Base-by-base conservation (phyloP, 2,329 filamentous ascomycete genomes). In the Apiospora hydei region DNA sequence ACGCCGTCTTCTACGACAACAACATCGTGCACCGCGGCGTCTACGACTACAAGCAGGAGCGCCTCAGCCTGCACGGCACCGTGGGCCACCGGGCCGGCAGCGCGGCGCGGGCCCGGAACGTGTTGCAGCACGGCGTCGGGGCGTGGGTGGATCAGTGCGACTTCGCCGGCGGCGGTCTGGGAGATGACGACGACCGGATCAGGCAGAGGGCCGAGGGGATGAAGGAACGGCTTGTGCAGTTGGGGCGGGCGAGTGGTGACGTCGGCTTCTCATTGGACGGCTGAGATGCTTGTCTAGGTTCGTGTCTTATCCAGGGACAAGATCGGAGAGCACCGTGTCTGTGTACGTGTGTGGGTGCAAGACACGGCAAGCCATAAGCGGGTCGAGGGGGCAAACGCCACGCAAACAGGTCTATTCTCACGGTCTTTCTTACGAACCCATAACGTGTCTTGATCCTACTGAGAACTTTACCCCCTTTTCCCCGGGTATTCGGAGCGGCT, bases 1-100 rank as follows among this genome's bases (percentile, higher is more conserved):
- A 97, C 82, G 90, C 93, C 21, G 93, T 93, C 57, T 97, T 97
- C 78, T 97, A 97, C 80, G 91, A 97, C 81, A 97, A 95, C 79
- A 97, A 97, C 81, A 97, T 97, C 75, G 81, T 97, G 74, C 93
- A 94, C 78, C 85, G 92, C 4, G 93, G 92, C 1, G 89, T 89
- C 41, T 95, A 94, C 80, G 84, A 87, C 75, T 82, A 83, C 16
- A 77, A 51, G 1, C 87, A 84, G 76, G 91, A 94, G 82, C 84
- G 93, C 34, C 88, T 92, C 85, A 94, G 92, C 73, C 82, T 94
- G 77, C 92, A 94, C 81, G 92, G 92, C 8, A 92, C 89, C 71
- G 92, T 93, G 67, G 92, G 92, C 1, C 88, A 91, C 76, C 84
- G 84, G 0, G 82, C 80, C 2, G 90, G 88, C 1, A 88, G 88